Percentiles rank a stretch among this genome's conserved stretches.
phyloP scores from a whole-genome alignment of 805 yeast species.

The Huiozyma sinensis region DNA sequence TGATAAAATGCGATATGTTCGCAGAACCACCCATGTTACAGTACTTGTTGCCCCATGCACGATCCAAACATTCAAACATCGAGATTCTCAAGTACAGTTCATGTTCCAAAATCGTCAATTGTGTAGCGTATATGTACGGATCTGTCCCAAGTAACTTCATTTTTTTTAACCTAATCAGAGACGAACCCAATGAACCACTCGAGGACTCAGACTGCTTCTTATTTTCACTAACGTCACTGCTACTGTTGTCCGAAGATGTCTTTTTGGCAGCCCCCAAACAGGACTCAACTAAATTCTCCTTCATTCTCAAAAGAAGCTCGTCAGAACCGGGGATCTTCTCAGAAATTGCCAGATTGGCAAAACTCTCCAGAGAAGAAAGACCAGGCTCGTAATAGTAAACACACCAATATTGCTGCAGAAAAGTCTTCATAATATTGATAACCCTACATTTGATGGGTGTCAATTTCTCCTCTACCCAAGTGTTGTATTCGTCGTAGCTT shows the following conservation, averaged over 20 bases:
- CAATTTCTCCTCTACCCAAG: conserved; percentile 66
- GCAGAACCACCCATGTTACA: conserved; percentile 45
- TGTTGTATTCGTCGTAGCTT: conserved; percentile 66
- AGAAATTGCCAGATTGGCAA: conserved; percentile 31
- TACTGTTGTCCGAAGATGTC: not conserved
- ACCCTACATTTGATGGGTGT: conserved; percentile 57
- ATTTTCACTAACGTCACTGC: not conserved
- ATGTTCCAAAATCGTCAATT: conserved; percentile 71
- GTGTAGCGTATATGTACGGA: conserved; percentile 69
- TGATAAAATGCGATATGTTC: conserved; percentile 52
- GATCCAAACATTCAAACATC: conserved; percentile 61
- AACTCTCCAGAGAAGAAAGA: conserved; percentile 30
- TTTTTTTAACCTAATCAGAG: conserved; percentile 19
- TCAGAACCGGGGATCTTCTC: conserved; percentile 37
- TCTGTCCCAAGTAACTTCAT: conserved; percentile 56
- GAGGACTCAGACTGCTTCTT: not conserved
- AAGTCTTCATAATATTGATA: conserved; percentile 51
- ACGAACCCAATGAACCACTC: not conserved
- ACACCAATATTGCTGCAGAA: conserved; percentile 64
- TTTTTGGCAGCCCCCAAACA: not conserved
- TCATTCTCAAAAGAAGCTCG: conserved; percentile 31
- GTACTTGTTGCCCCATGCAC: conserved; percentile 64
- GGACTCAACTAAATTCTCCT: conserved; percentile 37
- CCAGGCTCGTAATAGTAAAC: conserved; percentile 44
- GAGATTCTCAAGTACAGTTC: conserved; percentile 56